Base-by-base conservation (phyloP, 1,284 basidiomycete genomes). In the Ustilago tritici region DNA sequence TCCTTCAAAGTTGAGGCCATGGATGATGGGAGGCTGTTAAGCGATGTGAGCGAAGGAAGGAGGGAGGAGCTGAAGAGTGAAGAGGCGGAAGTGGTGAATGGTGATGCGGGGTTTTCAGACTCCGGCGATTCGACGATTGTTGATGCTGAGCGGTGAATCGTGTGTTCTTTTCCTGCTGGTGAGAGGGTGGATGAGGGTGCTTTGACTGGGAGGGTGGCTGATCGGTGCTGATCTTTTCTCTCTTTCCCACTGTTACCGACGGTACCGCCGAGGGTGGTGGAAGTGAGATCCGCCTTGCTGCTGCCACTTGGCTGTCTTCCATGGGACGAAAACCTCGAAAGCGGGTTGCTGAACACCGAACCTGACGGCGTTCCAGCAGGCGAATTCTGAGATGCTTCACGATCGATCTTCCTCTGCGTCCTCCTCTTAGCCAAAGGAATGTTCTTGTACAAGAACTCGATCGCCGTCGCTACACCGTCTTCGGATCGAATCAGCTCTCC, bases 401-500 rank as follows among this genome's bases (percentile, higher is more conserved):
- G 46, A n/a, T 70, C 72, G 34, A 70, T 49, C 28, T 55, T 47
- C 6, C 67, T 57, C 61, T 72, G 70, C 38, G 65, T 73, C 10
- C 67, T 53, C 3, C 70, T 61, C 49, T 71, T 64, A 14, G 68
- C 75, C 1, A 77, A 54, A 17, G 65, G 60, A 15, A 80, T 72
- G 67, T 81, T 81, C 64, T 62, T 70, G 70, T 76, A 79, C 65
- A 81, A 56, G 23, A 82, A 82, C 46, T 74, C 66, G 54, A 82
- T 78, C 15, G 82, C 82, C 7, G 65, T 78, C 6, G 69, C 66
- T 2, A 80, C 76, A 19, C 83, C 83, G 53, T 83, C 69, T 50
- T 84, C 83, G 32, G 72, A 53, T 15, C 79, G 73, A 41, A 84
- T 83, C 65, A 71, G 69, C 34, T 76, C 70, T 3, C 82, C 83